Evolutionary conservation across 1,139 yeast species (phyloP), one percentile per base, ranked within the genome.

Genomic region (Magnusiomyces fungicola): DNA sequence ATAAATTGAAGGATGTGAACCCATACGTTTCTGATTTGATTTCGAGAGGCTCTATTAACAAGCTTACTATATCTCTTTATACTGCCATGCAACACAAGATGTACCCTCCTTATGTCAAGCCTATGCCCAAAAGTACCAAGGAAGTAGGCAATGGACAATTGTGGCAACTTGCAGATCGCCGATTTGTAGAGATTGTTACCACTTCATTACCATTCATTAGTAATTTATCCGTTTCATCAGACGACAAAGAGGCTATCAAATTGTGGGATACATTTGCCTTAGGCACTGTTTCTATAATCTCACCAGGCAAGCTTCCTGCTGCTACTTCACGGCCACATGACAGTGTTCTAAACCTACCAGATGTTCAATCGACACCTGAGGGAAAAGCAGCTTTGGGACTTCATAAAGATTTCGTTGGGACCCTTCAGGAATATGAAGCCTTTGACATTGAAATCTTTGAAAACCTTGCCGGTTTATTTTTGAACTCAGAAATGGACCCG

Each of bases 401-500:
- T 7, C 36, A 14, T 9, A 9, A 6, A 14, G 36, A 32, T n/a
- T 32, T 32, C n/a, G 36, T 32, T n/a, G 36, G 36, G 5, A 5
- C 16, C 6, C 36, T 32, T 32, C 18, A 32, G 36, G 16, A 57
- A 1, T 71, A 74, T 51, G 88, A 81, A 57, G 57, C 56, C 0
- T 69, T 74, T 55, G 83, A 80, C 56, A 66, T 75, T 6, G 56
- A 60, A 9, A 77, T 75, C 43, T 84, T 79, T 60, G 53, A n/a
- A n/a, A n/a, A n/a, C n/a, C n/a, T n/a, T n/a, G n/a, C n/a, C n/a
- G n/a, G n/a, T n/a, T n/a, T n/a, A n/a, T n/a, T n/a, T n/a, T n/a
- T n/a, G n/a, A n/a, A n/a, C n/a, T n/a, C n/a, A n/a, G n/a, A n/a
- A n/a, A n/a, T n/a, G n/a, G n/a, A n/a, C n/a, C n/a, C n/a, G n/a